A percentile compares a stretch with the other conserved stretches of the same genome.
Evolutionary conservation across 1,139 yeast genomes (phyloP).

Genomic region (Geotrichum australiense): DNA sequence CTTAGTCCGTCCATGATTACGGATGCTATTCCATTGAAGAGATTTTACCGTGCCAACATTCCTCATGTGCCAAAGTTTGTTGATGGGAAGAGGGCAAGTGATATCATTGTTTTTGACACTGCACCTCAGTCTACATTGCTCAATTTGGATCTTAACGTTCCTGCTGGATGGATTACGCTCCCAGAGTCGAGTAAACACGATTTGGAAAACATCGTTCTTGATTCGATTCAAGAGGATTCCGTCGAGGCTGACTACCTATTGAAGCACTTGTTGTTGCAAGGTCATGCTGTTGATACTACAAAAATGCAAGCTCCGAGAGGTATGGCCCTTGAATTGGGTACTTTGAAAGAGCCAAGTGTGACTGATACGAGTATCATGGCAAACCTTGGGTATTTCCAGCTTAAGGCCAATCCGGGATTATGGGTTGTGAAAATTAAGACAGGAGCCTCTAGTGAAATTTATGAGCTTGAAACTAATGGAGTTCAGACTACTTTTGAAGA

Average conservation of each 20-base stretch:
- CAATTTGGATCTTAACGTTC: slow-evolving; percentile 55
- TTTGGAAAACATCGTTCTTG: slow-evolving; percentile 14
- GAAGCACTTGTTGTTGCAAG: slow-evolving; percentile 56
- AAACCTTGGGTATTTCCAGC: slow-evolving; percentile 67
- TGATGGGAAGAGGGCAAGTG: slow-evolving; percentile 17
- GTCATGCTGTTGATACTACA: slow-evolving; percentile 49
- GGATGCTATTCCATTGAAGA: slow-evolving; percentile 44
- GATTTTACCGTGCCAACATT: slow-evolving; percentile 51
- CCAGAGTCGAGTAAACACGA: slow-evolving; percentile 13
- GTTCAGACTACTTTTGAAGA: slow-evolving; percentile 20
- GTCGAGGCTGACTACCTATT: slow-evolving; percentile 43
- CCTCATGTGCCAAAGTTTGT: slow-evolving; percentile 40
- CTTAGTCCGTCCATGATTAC: slow-evolving; percentile 50
- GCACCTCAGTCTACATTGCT: slow-evolving; percentile 48
- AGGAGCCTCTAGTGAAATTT: slow-evolving; percentile 40
- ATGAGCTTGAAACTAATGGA: slow-evolving; percentile 35
- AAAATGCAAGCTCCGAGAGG: slow-evolving; percentile 45
- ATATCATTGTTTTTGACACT: slow-evolving; percentile 26
- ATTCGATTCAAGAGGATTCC: slow-evolving; percentile 30
- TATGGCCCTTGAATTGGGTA: slow-evolving; percentile 41
- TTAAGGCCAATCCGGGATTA: slow-evolving; percentile 61
- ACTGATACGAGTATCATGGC: slow-evolving; percentile 66
- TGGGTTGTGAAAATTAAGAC: slow-evolving; percentile 47
- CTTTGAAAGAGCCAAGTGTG: slow-evolving; percentile 19
- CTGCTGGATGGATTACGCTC: slow-evolving; percentile 57